A percentile compares a stretch with the other conserved stretches of the same genome.
These are phyloP conservation scores for Tricholoma furcatifolium DNA, from an alignment of 768 basidiomycete genomes.

Conservation along the genomic window DNA sequence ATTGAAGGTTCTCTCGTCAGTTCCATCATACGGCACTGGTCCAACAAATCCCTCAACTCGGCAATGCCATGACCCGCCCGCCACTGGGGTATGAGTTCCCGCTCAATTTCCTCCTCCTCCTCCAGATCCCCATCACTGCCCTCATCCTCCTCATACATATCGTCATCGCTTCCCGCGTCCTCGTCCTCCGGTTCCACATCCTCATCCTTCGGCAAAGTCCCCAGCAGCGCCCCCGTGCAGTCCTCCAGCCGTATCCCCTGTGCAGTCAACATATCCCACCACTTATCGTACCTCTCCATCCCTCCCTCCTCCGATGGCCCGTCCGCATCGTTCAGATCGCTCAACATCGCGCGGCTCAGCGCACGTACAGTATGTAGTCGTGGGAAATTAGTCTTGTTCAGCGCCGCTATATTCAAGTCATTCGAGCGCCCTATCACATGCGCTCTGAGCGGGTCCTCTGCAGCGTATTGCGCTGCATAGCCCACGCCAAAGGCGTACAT, in stretches of 20 bases:
- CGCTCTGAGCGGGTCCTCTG: slow-evolving; percentile 41
- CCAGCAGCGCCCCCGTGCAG: slow-evolving; percentile 67
- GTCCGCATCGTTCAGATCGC: slow-evolving; percentile 53
- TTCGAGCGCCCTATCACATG: slow-evolving; percentile 54
- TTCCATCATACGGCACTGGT: slow-evolving; percentile 56
- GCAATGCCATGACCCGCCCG: slow-evolving; percentile 28
- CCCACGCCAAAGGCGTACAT: slow-evolving; percentile 69
- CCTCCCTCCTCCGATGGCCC: slow-evolving; percentile 45
- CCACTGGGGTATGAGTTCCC: slow-evolving; percentile 24
- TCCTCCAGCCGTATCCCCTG: slow-evolving; percentile 67
- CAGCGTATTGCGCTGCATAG: slow-evolving; percentile 40
- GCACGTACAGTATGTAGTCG: slow-evolving; percentile 57
- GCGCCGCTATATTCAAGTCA: slow-evolving; percentile 61
- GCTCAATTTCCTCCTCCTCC: slow-evolving; percentile 18
- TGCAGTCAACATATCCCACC: slow-evolving; percentile 56
- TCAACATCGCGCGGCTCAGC: slow-evolving; percentile 52
- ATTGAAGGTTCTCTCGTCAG: slow-evolving; percentile 40
- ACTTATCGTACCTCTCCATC: slow-evolving; percentile 62
- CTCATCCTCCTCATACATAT: slow-evolving; percentile 29
- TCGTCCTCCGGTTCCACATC: slow-evolving; percentile 21
- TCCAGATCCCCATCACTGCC: slow-evolving; percentile 29
- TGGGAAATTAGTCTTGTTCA: slow-evolving; percentile 58
- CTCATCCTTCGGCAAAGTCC: slow-evolving; percentile 43
- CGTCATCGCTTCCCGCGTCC: slow-evolving; percentile 25
- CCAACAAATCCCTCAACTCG: slow-evolving; percentile 54